phyloP scores from a whole-genome alignment of 2,329 filamentous ascomycete species.

The Exserohilum rostratum region DNA sequence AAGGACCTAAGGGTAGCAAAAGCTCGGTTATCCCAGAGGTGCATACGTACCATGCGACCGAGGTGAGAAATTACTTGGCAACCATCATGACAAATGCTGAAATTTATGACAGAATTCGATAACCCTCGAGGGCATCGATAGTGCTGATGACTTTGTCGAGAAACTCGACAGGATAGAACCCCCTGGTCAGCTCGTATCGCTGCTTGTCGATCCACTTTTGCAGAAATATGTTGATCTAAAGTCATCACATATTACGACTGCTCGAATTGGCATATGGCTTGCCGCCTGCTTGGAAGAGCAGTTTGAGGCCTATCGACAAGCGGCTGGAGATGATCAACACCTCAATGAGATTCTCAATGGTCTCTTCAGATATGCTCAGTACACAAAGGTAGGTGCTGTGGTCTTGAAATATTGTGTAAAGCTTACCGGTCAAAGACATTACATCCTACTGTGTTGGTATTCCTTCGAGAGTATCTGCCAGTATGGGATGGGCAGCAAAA shows the following conservation, averaged over 20 bases:
- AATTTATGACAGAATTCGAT: conserved; percentile 46
- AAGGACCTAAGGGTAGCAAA: conserved; percentile 57
- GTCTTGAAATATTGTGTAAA: too few relatives aligned
- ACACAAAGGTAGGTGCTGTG: conserved; percentile 39
- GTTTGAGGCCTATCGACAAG: conserved; percentile 26
- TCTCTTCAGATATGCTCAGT: conserved; percentile 41
- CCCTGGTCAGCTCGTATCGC: conserved; percentile 80
- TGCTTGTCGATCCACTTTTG: conserved; percentile 75
- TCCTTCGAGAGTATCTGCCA: conserved; percentile 44
- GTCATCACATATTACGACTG: conserved; percentile 33
- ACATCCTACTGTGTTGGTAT: conserved; percentile 36
- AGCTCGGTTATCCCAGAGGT: conserved; percentile 66
- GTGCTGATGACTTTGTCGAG: conserved; percentile 70
- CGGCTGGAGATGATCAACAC: conserved; percentile 23
- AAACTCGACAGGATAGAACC: conserved; percentile 79
- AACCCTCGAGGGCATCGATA: conserved; percentile 77
- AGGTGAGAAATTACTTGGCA: conserved; percentile 50
- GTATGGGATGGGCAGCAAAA: conserved; percentile 46
- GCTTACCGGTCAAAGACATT: conserved; percentile 36
- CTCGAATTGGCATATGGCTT: conserved; percentile 49
- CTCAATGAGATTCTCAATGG: conserved; percentile 42
- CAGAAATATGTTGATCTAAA: conserved; percentile 74
- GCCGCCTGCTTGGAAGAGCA: conserved; percentile 47
- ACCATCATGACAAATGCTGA: conserved; percentile 12
- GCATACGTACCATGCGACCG: conserved; percentile 74